phyloP scores from a whole-genome alignment of 192 early-diverging fungal species.

The Coemansia sp. region DNA sequence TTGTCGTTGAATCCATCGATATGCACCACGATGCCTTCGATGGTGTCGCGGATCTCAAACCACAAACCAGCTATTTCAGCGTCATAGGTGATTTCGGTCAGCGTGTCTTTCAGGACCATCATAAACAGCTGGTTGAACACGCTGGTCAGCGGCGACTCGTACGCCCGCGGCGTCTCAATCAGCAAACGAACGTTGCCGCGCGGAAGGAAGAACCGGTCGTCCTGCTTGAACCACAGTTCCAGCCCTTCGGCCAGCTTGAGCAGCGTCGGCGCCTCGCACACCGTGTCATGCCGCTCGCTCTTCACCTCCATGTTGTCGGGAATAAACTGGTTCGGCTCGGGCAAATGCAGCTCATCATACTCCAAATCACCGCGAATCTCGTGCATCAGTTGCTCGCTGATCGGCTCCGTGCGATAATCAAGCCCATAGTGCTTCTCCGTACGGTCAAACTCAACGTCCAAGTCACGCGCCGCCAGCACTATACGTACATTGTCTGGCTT shows the following conservation, averaged over 20 bases:
- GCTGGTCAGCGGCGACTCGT: slow-evolving; percentile 71
- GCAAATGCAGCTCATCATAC: slow-evolving; percentile 65
- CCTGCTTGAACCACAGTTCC: slow-evolving; percentile 93
- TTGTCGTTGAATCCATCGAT: slow-evolving; percentile 91
- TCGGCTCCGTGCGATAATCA: slow-evolving; percentile 66
- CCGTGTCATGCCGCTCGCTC: slow-evolving; percentile 8
- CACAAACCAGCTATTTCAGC: slow-evolving; percentile 85
- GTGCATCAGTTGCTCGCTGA: slow-evolving; percentile 58
- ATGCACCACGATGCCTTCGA: slow-evolving; percentile 71
- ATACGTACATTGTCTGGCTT: slow-evolving; percentile 64
- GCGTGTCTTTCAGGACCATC: slow-evolving; percentile 75
- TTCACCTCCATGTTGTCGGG: slow-evolving; percentile 78
- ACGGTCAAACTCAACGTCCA: slow-evolving; percentile 46
- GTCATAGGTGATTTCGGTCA: slow-evolving; percentile 88
- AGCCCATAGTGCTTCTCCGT: slow-evolving; percentile 82
- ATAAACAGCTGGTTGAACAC: slow-evolving; percentile 72
- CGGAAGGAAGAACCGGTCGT: slow-evolving; percentile 91
- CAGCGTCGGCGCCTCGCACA: slow-evolving; percentile 25
- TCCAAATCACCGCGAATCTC: slow-evolving; percentile 15
- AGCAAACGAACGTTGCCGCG: slow-evolving; percentile 78
- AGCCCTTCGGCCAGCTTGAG: slow-evolving; percentile 24
- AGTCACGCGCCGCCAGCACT: slow-evolving; percentile 47
- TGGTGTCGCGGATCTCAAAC: slow-evolving; percentile 69
- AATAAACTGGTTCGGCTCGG: slow-evolving; percentile 80
- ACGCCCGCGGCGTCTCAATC: slow-evolving; percentile 71